A percentile compares a stretch with the other conserved stretches of the same genome.
These are phyloP conservation scores for Plantago lanceolata DNA, from an alignment of 305 asterid genomes.

Conservation along the genomic window DNA sequence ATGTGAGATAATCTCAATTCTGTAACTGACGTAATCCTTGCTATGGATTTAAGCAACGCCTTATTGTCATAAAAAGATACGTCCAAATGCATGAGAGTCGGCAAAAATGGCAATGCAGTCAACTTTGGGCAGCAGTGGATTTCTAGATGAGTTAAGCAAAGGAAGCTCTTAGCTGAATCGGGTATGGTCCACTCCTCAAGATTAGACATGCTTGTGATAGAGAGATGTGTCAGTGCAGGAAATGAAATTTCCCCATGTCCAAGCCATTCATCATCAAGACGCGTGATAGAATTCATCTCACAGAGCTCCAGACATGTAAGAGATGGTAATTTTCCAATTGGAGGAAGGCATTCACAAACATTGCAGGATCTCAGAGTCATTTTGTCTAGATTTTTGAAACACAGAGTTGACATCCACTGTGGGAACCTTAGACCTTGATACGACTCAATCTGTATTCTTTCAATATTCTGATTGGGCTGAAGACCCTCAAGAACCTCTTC, in stretches of 20 bases:
- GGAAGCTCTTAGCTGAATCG: slow-evolving; percentile 20
- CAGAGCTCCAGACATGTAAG: not conserved
- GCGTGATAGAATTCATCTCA: slow-evolving; percentile 10
- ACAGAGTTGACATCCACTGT: slow-evolving; percentile 25
- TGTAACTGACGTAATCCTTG: slow-evolving; percentile 21
- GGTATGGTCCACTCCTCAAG: slow-evolving; percentile 24
- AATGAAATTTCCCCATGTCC: slow-evolving; percentile 12
- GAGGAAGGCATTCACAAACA: slow-evolving; percentile 25
- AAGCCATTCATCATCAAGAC: slow-evolving; percentile 9
- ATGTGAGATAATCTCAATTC: slow-evolving; percentile 3
- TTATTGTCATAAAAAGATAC: not conserved
- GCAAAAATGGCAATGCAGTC: slow-evolving; percentile 20
- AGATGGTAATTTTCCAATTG: slow-evolving; percentile 13
- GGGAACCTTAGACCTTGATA: slow-evolving; percentile 30
- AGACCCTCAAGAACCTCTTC: slow-evolving; percentile 30
- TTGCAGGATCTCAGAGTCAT: slow-evolving; percentile 2
- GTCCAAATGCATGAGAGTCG: slow-evolving; percentile 12
- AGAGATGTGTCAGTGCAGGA: slow-evolving; percentile 8
- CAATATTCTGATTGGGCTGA: slow-evolving; percentile 23
- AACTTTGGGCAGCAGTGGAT: slow-evolving; percentile 22
- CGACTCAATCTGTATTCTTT: not conserved
- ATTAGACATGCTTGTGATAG: not conserved
- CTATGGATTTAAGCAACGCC: slow-evolving; percentile 12
- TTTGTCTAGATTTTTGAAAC: slow-evolving; percentile 1
- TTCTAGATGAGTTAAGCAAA: not conserved